Base-by-base conservation (phyloP, 306 rosid species). In the Echinosophora koreensis region DNA sequence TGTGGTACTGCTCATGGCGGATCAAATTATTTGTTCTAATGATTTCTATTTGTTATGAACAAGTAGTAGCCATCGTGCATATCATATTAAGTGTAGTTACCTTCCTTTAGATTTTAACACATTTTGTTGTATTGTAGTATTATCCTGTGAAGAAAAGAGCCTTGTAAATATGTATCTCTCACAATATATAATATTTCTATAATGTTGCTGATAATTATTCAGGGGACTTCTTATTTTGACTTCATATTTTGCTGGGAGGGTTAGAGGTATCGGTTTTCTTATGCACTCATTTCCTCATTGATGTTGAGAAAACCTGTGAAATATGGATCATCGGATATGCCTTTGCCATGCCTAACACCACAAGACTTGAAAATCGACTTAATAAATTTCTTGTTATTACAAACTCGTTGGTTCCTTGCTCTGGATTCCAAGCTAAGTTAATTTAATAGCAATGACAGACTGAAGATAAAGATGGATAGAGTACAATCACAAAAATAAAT, bases 91-190 rank as follows among this genome's bases (percentile, higher is more conserved):
- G 42, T 35, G 50, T 75, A 82, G 75, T 41, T 63, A 55, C 61
- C 3, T 68, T 6, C 6, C 46, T 34, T 58, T 82, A 38, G 69
- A 61, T 46, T 18, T 55, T 64, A 34, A 22, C 70, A 39, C 54
- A 57, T 71, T 58, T 63, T 83, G 77, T 37, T 78, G 51, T 44
- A 81, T 76, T 57, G 71, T 66, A 22, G 71, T 66, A 22, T 68
- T 59, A 14, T 74, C 47, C 49, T 85, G 73, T 59, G 27, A 62
- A 72, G 72, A 72, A 67, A 74, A 27, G 55, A 70, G 73, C 66
- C 77, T 66, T 86, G 96, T 91, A 87, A 86, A 87, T 86, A 89
- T 66, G 62, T 76, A 89, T 80, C 68, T 67, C 82, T 77, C 32
- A 41, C 0, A 17, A 15, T 18, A 13, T 54, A 59, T 50, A 22